Evolutionary conservation across 352 stramenopile genomes (phyloP).

Genomic region (Pythium guiyangense): DNA sequence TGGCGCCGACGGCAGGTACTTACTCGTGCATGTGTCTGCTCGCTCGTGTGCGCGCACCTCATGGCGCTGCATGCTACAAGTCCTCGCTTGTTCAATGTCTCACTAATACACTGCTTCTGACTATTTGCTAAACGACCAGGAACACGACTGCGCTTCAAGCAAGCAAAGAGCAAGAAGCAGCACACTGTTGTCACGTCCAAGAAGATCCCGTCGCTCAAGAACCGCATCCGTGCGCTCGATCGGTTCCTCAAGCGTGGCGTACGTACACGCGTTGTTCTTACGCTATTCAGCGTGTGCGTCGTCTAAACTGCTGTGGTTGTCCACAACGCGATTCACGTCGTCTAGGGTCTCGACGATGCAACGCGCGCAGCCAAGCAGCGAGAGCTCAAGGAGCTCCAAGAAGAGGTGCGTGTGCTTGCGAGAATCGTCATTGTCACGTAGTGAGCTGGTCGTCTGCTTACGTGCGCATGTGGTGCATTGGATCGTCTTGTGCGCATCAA

Average conservation of each 20-base stretch:
- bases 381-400: constrained; percentile 42
- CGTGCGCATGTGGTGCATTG: background rate
- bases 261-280: constrained; percentile 6
- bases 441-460: background rate
- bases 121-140: constrained; percentile 18
- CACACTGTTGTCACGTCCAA: constrained; percentile 26
- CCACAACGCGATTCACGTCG: background rate
- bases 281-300: background rate
- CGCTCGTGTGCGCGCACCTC: too few species aligned
- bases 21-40: too few species aligned
- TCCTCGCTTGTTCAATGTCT: too few species aligned
- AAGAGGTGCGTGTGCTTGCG: constrained; percentile 24
- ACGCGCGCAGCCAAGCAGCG: constrained; percentile 39
- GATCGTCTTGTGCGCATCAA: background rate
- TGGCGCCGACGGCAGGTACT: too few species aligned
- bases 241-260: constrained; percentile 74
- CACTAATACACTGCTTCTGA: too few species aligned
- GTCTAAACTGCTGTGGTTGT: background rate
- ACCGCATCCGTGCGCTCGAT: constrained; percentile 74
- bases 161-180: constrained; percentile 48
- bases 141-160: constrained; percentile 71
- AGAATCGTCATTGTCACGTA: background rate
- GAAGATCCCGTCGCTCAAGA: constrained; percentile 80
- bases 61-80: too few species aligned
- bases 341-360: constrained; percentile 36